Base-by-base conservation (phyloP, 345 rosid species). In the Pistacia integerrima region DNA sequence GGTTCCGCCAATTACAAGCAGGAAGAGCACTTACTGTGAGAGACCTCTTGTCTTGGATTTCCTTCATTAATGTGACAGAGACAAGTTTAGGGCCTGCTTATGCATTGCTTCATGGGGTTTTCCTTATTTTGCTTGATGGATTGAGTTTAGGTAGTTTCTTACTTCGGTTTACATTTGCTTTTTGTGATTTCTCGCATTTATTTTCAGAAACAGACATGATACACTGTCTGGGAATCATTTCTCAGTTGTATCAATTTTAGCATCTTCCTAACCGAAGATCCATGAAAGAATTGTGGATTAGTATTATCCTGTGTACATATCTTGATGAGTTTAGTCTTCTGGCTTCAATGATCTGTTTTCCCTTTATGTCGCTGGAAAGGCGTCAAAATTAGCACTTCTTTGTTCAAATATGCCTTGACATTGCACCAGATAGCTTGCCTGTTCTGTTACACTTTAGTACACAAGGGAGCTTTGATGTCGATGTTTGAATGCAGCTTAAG, bases 51-150 rank as follows among this genome's bases (percentile, higher is more conserved):
- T 90, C 99, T 65, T 95, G 99, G 99, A 76, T 93, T 74, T 84
- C 85, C 54, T 95, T 95, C 82, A 81, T 92, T 67, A 86, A 88
- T 51, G 77, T 74, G 70, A 87, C 91, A 49, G 85, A 76, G 77
- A 84, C 69, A 83, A 80, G 78, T 82, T 82, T 95, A 76, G 94
- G 86, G 82, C 77, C 85, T 64, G 88, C 84, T 73, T 77, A 69
- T 82, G 91, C 97, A 51, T 86, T 90, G 69, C 82, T 93, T 66
- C 99, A 95, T 78, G 99, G 99, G 64, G 88, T 88, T 77, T 95
- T 93, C 83, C 99, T 95, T 72, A 90, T 91, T 84, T 81, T 95
- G 83, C 94, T 95, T 74, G 99, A 93, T 87, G 99, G 99, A 72
- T 71, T 95, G 62, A 86, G 91, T 86, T 81, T 93, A 84, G 99